Base-by-base conservation (phyloP, 2,329 filamentous ascomycete genomes). In the Aspergillus latus region DNA sequence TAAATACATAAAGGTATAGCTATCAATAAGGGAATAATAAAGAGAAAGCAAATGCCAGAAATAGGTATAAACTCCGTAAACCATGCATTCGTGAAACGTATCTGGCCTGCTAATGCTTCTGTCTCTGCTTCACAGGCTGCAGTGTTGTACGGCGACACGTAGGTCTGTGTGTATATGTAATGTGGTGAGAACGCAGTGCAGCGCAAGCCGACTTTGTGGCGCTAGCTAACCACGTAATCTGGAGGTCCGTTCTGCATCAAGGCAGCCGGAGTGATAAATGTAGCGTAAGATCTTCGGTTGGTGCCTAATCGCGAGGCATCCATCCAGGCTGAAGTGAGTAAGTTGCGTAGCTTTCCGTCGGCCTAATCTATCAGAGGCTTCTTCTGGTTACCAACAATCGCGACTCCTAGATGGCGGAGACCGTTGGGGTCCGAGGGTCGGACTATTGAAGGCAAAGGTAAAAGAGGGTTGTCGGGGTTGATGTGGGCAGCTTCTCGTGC, bases 401-500 rank as follows among this genome's bases (percentile, higher is more conserved):
- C 81, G 59, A 88, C 82, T 3, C 86, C 85, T 15, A 88, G 69
- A 52, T 81, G 78, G 48, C 80, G 76, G 51, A 88, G 75, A 32
- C 84, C 84, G 49, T 83, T 80, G 34, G 79, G 85, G 69, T 97
- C 92, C 59, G 83, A 87, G 4, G 90, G 86, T 49, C 89, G 81
- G 56, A 97, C 84, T 60, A 99, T 94, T 6, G 84, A 87, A 60
- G 88, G 86, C 1, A 92, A 88, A 0, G 94, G 92, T n/a, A 97
- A 76, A 87, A 95, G 92, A 0, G 92, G 94, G 66, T 94, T 94
- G 59, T 95, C 90, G 0, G 88, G 88, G 64, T 93, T 91, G 59
- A 97, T 88, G 59, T 89, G 86, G 13, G 90, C 88, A 1, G 94
- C 93, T 65, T 97, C 93, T 73, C 92, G 93, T 43, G 94, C 94